These are phyloP conservation scores for Discostella stelligeroides DNA, from an alignment of 108 stramenopile species.

Conservation along the genomic window DNA sequence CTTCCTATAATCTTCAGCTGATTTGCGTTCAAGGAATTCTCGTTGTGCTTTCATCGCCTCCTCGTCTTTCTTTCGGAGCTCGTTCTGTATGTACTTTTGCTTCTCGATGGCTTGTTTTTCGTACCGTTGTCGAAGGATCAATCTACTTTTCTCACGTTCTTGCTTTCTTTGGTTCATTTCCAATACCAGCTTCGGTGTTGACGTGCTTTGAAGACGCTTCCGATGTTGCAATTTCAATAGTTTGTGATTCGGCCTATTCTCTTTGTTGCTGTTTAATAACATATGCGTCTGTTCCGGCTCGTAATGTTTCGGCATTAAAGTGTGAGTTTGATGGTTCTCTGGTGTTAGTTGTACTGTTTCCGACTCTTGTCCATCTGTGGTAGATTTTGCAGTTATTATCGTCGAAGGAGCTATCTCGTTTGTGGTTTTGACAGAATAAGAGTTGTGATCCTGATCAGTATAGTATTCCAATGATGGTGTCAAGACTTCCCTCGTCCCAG, in stretches of 20 bases:
- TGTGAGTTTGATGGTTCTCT: no score
- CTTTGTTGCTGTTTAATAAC: neutral
- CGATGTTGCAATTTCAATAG: neutral
- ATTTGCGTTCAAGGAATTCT: neutral
- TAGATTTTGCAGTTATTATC: no score
- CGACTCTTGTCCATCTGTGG: no score
- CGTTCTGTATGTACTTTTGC: neutral
- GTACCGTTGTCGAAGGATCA: neutral
- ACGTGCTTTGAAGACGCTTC: neutral
- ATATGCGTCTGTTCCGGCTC: no score
- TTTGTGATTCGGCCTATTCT: neutral
- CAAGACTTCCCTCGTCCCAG: neutral
- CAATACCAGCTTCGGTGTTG: neutral
- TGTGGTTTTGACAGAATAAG: no score
- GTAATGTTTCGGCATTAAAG: no score
- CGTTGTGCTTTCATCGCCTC: neutral
- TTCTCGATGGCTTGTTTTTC: neutral
- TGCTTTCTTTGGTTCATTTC: conserved; percentile 6
- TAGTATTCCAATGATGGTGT: no score
- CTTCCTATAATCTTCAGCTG: neutral
- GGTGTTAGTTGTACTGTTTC: no score
- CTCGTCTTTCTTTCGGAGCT: neutral
- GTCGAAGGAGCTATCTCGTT: no score
- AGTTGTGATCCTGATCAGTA: neutral
- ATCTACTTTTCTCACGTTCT: neutral